These are phyloP conservation scores for Puya raimondii DNA, from an alignment of 176 grass and related monocot species.

Conservation along the genomic window DNA sequence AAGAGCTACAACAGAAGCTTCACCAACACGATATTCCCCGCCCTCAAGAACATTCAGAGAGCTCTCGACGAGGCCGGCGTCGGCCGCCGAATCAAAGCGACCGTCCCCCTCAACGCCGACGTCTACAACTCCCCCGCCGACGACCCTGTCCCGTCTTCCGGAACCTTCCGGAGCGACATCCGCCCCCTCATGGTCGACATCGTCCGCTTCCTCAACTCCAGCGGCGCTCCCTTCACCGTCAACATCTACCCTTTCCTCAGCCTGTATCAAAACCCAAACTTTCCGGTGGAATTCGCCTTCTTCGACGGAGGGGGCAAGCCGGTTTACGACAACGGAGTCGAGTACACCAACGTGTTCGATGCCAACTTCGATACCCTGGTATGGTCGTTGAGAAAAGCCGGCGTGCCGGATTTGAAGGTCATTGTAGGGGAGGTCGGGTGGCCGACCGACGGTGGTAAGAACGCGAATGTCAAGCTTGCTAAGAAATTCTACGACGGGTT, in stretches of 20 bases:
- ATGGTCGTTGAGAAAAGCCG: slow-evolving; percentile 69
- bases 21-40: slow-evolving; percentile 67
- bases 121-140: slow-evolving; percentile 65
- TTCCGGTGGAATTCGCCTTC: slow-evolving; percentile 72
- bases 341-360: slow-evolving; percentile 80
- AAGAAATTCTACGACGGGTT: slow-evolving; percentile 73
- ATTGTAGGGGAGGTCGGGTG: slow-evolving; percentile 76
- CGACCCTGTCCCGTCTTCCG: slow-evolving; percentile 64
- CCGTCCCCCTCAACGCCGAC: slow-evolving; percentile 67
- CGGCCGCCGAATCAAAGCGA: slow-evolving; percentile 47
- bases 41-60: slow-evolving; percentile 64
- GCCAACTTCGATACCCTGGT: slow-evolving; percentile 81
- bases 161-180: slow-evolving; percentile 67
- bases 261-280: slow-evolving; percentile 61
- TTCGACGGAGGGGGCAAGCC: slow-evolving; percentile 47
- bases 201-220: slow-evolving; percentile 60
- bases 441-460: slow-evolving; percentile 69
- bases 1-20: slow-evolving; percentile 58
- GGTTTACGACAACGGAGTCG: slow-evolving; percentile 51
- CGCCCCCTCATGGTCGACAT: slow-evolving; percentile 54
- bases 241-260: slow-evolving; percentile 85
- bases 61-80: slow-evolving; percentile 56
- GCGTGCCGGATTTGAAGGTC: slow-evolving; percentile 68
- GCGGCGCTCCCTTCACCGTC: slow-evolving; percentile 63
- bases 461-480: slow-evolving; percentile 49